Percentiles rank a stretch among this genome's conserved stretches.
phyloP scores from a whole-genome alignment of 129 eudicot genomes.

The Deinandra increscens region DNA sequence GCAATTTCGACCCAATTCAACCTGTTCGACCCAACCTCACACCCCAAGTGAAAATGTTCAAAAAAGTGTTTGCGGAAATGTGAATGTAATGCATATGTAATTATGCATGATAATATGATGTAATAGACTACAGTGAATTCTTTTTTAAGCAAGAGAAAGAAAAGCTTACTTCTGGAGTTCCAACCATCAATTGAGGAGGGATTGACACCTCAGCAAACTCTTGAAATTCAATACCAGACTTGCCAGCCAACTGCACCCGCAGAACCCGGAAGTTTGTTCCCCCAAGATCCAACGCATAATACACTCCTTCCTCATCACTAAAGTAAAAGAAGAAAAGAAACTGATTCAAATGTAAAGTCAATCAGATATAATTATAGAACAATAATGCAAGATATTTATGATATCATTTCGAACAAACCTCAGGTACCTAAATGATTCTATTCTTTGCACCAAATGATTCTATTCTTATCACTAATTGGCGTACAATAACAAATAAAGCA shows the following conservation, averaged over 20 bases:
- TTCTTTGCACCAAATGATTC: not conserved
- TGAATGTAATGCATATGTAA: not conserved
- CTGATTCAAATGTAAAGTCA: no score
- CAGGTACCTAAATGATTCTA: not conserved
- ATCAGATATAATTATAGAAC: no score
- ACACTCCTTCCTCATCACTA: constrained; percentile 83
- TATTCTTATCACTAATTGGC: not conserved
- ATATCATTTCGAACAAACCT: not conserved
- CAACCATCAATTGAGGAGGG: constrained; percentile 82
- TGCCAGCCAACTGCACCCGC: constrained; percentile 80
- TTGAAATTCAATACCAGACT: constrained; percentile 52
- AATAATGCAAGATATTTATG: not conserved
- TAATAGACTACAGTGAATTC: not conserved
- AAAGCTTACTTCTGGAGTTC: constrained; percentile 63
- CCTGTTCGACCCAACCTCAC: not conserved
- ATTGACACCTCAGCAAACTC: constrained; percentile 85
- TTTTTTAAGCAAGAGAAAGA: constrained; percentile 2
- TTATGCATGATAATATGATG: not conserved
- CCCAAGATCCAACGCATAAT: constrained; percentile 93
- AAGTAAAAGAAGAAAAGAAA: constrained; percentile 19
- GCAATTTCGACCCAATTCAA: not conserved
- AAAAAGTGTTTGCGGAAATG: no score
- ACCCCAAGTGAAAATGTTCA: not conserved
- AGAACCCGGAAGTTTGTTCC: constrained; percentile 92
- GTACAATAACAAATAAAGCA: not conserved